A percentile compares a stretch with the other conserved stretches of the same genome.
These are phyloP conservation scores for Aureobasidium sp. DNA, from an alignment of 2,329 filamentous ascomycete genomes.

Conservation along the genomic window DNA sequence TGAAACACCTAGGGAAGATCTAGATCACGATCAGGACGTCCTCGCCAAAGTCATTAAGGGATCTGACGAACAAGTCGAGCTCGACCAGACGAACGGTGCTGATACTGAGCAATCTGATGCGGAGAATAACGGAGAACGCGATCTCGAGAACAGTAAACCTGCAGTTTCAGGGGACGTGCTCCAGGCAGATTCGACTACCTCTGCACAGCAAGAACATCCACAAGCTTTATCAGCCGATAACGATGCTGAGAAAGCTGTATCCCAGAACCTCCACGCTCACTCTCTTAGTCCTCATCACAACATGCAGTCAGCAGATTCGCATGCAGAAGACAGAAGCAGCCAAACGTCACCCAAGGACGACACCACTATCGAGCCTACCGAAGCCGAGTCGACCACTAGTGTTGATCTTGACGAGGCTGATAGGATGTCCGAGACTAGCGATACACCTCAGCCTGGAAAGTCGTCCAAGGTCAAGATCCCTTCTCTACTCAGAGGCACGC, in stretches of 20 bases:
- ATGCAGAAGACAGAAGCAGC: slow-evolving; percentile 17
- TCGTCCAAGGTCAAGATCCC: slow-evolving; percentile 48
- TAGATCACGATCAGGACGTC: background rate
- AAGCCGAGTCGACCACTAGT: slow-evolving; percentile 19
- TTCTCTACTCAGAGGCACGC: slow-evolving; percentile 68
- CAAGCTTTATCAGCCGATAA: background rate
- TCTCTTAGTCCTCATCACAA: slow-evolving; percentile 7
- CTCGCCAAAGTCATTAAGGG: background rate
- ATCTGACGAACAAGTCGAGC: background rate
- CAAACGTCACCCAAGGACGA: slow-evolving; percentile 18
- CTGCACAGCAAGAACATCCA: background rate
- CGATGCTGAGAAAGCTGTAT: background rate
- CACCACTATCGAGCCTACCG: slow-evolving; percentile 17
- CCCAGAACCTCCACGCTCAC: background rate
- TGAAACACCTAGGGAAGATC: slow-evolving; percentile 6
- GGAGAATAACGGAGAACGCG: background rate
- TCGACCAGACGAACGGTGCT: background rate
- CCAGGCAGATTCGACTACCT: background rate
- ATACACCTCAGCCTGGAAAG: slow-evolving; percentile 18
- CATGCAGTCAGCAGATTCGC: slow-evolving; percentile 15
- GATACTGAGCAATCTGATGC: background rate
- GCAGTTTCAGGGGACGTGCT: background rate
- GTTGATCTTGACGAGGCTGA: slow-evolving; percentile 17
- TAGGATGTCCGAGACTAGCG: slow-evolving; percentile 15
- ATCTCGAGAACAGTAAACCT: background rate